A percentile compares a stretch with the other conserved stretches of the same genome.
Evolutionary conservation across 768 basidiomycete species (phyloP).

Genomic region (Rhizopogon vulgaris): DNA sequence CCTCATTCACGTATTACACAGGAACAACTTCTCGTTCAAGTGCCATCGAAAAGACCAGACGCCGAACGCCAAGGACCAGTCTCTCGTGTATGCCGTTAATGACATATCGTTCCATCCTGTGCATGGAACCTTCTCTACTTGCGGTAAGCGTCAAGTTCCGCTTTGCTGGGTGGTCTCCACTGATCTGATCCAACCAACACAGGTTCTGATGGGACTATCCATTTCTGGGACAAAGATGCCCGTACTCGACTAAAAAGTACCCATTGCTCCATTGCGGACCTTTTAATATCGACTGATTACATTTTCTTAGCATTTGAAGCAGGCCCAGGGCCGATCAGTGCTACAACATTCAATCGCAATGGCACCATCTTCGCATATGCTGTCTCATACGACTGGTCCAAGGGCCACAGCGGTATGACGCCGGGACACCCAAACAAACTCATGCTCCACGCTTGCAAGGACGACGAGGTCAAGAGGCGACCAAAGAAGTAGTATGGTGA

Average conservation of each 20-base stretch:
- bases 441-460: slow-evolving; percentile 80
- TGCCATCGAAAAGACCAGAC: slow-evolving; percentile 61
- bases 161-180: neutral
- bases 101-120: slow-evolving; percentile 82
- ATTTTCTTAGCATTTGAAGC: slow-evolving; percentile 59
- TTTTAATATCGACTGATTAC: neutral
- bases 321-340: slow-evolving; percentile 68
- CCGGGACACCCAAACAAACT: slow-evolving; percentile 66
- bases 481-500: slow-evolving; percentile 23
- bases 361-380: slow-evolving; percentile 90
- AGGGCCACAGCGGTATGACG: slow-evolving; percentile 84
- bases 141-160: slow-evolving; percentile 37
- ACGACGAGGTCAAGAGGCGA: slow-evolving; percentile 78
- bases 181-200: neutral
- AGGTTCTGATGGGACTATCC: slow-evolving; percentile 83
- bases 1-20: slow-evolving; percentile 15
- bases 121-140: slow-evolving; percentile 82
- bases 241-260: slow-evolving; percentile 87
- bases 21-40: slow-evolving; percentile 86
- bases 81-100: slow-evolving; percentile 77
- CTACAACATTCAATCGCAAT: slow-evolving; percentile 80
- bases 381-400: slow-evolving; percentile 91
- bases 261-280: slow-evolving; percentile 12
- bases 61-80: slow-evolving; percentile 55
- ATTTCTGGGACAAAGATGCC: slow-evolving; percentile 94